Base-by-base conservation (phyloP, 2,329 filamentous ascomycete species). In the Piedraia hortae region DNA sequence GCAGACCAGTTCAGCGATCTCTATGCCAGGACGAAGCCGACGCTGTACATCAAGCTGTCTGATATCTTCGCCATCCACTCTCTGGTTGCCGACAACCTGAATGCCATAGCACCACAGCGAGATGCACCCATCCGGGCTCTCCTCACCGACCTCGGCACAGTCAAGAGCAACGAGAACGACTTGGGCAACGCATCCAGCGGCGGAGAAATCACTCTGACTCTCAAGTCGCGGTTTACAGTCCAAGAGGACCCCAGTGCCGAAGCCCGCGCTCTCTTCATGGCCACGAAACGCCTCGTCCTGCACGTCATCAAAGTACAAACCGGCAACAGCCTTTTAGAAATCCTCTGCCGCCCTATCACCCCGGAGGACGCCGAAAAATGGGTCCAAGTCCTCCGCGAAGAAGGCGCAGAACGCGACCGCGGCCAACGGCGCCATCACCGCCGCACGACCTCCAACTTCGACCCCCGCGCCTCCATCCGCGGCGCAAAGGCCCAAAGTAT, bases 1-100 rank as follows among this genome's bases (percentile, higher is more conserved):
- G 91, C 97, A 42, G 85, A 97, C 41, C 85, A 93, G 43, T 97
- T 85, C 60, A 93, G 91, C 42, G 85, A 97, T 39, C 59, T 97
- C 4, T 93, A 93, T 41, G 74, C 82, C 25, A 80, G 88, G 44
- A 85, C 78, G 31, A 90, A 90, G 46, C 85, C 85, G 4, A 93
- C 82, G 0, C 56, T 97, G n/a, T 97, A 93, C 51, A 90, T 97
- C 53, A 97, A 97, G 51, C 82, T 97, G 62, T 63, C 73, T 9
- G 85, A 97, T 43, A 80, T 97, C 26, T 93, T 97, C 43, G 74
- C 82, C 21, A 82, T 97, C 27, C 88, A 97, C 47, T 77, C 70
- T 31, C 58, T 93, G 11, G 61, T 93, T 24, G 68, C 75, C 3
- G 57, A 67, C 12, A 77, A 93, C 34, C 61, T 91, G 21, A 53